A percentile compares a stretch with the other conserved stretches of the same genome.
These are phyloP conservation scores for Mycena rosella DNA, from an alignment of 768 basidiomycete species.

Conservation along the genomic window DNA sequence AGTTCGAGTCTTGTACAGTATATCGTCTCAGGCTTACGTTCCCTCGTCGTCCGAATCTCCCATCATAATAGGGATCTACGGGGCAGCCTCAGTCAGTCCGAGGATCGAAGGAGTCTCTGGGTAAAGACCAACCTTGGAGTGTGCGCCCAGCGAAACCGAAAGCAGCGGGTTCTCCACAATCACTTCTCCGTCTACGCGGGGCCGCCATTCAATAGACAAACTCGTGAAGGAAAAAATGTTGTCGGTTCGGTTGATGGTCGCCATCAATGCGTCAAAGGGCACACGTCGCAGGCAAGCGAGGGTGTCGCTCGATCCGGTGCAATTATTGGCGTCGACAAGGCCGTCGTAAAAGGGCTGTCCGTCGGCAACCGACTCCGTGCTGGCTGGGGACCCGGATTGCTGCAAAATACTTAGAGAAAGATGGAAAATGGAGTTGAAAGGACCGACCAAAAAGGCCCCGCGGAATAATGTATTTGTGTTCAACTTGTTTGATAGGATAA, in stretches of 20 bases:
- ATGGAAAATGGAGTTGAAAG: not conserved
- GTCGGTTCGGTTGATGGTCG: constrained; percentile 50
- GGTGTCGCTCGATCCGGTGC: constrained; percentile 43
- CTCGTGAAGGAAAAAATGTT: constrained; percentile 46
- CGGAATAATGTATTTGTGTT: constrained; percentile 2
- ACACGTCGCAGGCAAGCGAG: constrained; percentile 50
- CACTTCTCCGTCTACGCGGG: constrained; percentile 55
- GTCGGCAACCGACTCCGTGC: constrained; percentile 7
- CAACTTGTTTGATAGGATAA: not conserved
- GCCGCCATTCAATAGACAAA: constrained; percentile 50
- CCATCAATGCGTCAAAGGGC: constrained; percentile 45
- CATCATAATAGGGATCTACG: constrained; percentile 26
- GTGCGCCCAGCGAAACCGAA: constrained; percentile 49
- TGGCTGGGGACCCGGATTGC: constrained; percentile 17
- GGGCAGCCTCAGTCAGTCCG: not conserved
- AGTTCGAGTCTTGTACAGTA: too few species aligned
- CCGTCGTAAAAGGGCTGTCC: constrained; percentile 21
- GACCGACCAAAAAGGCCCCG: constrained; percentile 24
- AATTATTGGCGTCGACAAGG: constrained; percentile 32
- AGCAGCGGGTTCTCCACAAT: constrained; percentile 48
- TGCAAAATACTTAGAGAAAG: not conserved
- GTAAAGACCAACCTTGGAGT: constrained; percentile 44
- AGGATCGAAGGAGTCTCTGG: not conserved
- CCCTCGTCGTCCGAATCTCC: constrained; percentile 27
- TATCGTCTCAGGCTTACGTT: constrained; percentile 13